A percentile compares a stretch with the other conserved stretches of the same genome.
phyloP scores from a whole-genome alignment of 441 rosid genomes.

The Populus tomentosa region DNA sequence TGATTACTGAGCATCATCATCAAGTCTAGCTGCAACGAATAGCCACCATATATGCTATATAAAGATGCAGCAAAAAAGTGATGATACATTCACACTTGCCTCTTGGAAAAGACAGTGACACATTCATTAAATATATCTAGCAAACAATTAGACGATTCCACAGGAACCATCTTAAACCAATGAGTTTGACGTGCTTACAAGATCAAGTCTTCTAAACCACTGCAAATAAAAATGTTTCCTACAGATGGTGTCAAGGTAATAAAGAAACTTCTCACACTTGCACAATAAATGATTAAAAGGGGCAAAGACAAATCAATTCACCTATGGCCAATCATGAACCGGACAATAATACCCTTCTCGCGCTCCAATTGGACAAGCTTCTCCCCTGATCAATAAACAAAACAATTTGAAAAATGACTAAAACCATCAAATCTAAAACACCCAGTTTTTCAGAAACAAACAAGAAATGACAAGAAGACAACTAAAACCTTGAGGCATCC shows the following conservation, averaged over 20 bases:
- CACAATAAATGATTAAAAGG: constrained; percentile 6
- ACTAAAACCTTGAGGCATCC: constrained; percentile 87
- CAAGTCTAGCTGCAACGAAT: background rate
- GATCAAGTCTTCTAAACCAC: background rate
- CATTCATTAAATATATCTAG: background rate
- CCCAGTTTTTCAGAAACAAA: background rate
- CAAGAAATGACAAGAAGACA: constrained; percentile 6
- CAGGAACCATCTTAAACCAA: background rate
- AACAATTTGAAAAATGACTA: background rate
- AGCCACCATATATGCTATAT: background rate
- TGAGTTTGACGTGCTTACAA: background rate
- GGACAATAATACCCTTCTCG: constrained; percentile 87
- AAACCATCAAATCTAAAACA: background rate
- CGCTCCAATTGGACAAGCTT: constrained; percentile 55
- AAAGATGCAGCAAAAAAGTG: background rate
- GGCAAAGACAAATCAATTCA: constrained; percentile 11
- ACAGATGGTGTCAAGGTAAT: background rate
- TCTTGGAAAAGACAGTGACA: background rate
- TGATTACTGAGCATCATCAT: background rate
- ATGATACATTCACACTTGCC: background rate
- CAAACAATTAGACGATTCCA: background rate
- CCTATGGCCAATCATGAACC: constrained; percentile 96
- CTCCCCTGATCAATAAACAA: constrained; percentile 33
- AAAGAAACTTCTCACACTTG: constrained; percentile 3
- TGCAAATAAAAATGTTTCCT: background rate